Evolutionary conservation across 2,329 filamentous ascomycete species (phyloP).

Genomic region (Leptographium lundbergii): DNA sequence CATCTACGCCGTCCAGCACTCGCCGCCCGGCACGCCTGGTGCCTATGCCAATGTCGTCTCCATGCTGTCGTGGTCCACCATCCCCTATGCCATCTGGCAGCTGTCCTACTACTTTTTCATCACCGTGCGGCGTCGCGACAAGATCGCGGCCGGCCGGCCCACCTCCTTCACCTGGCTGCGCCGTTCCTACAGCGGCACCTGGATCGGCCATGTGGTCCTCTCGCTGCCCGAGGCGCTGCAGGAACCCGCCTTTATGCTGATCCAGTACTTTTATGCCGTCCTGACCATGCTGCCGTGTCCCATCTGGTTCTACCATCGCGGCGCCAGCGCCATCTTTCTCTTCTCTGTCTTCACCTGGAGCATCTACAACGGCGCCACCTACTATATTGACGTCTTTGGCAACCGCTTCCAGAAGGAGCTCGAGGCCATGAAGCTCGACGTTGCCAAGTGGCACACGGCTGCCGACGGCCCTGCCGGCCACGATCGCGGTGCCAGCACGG

Average conservation of each 20-base stretch:
- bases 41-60: slow-evolving; percentile 65
- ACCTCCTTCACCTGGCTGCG: slow-evolving; percentile 97
- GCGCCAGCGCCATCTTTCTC: slow-evolving; percentile 66
- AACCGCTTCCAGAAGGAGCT: slow-evolving; percentile 94
- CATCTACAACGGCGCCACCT: slow-evolving; percentile 93
- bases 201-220: slow-evolving; percentile 78
- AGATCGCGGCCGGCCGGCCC: slow-evolving; percentile 88
- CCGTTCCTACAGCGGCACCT: slow-evolving; percentile 76
- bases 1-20: slow-evolving; percentile 65
- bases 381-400: slow-evolving; percentile 96
- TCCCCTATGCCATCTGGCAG: slow-evolving; percentile 91
- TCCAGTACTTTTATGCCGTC: slow-evolving; percentile 85
- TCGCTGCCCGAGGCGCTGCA: slow-evolving; percentile 63
- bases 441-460: slow-evolving; percentile 64
- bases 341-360: slow-evolving; percentile 82
- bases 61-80: slow-evolving; percentile 90
- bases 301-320: slow-evolving; percentile 84
- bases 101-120: slow-evolving; percentile 88
- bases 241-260: slow-evolving; percentile 87
- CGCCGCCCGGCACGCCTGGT: slow-evolving; percentile 55
- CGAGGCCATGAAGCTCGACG: slow-evolving; percentile 76
- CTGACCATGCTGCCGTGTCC: slow-evolving; percentile 91
- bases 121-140: slow-evolving; percentile 83
- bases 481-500: not conserved
- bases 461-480: slow-evolving; percentile 23